A percentile compares a stretch with the other conserved stretches of the same genome.
phyloP scores from a whole-genome alignment of 2,329 filamentous ascomycete species.

The Hymenoscyphus infarciens region DNA sequence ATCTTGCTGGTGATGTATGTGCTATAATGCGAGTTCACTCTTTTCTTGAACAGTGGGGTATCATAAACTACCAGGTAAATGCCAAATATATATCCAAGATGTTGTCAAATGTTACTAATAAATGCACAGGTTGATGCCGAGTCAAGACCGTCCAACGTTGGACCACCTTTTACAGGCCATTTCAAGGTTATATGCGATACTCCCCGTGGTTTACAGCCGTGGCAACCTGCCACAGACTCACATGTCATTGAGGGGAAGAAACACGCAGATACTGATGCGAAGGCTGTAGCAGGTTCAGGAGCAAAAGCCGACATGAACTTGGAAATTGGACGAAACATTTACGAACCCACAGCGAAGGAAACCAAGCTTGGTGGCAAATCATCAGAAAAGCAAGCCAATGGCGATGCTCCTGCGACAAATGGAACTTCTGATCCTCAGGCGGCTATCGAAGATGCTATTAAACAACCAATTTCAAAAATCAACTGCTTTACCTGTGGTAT shows the following conservation, averaged over 20 bases:
- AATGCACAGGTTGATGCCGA: conserved; percentile 81
- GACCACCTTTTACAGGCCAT: conserved; percentile 94
- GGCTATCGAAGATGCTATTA: conserved; percentile 56
- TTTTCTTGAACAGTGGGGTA: conserved; percentile 96
- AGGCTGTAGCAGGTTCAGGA: conserved; percentile 62
- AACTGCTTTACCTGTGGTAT: conserved; percentile 90
- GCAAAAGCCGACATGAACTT: conserved; percentile 79
- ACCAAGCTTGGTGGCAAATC: conserved; percentile 54
- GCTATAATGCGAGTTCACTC: conserved; percentile 98
- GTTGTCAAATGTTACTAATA: conserved; percentile 29
- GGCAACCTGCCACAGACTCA: conserved; percentile 83
- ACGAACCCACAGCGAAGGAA: conserved; percentile 86
- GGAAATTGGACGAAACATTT: conserved; percentile 92
- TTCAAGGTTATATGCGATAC: conserved; percentile 97
- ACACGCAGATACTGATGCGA: conserved; percentile 44
- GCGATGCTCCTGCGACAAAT: conserved; percentile 66
- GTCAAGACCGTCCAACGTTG: conserved; percentile 89
- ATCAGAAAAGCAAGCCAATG: conserved; percentile 68
- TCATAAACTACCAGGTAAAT: conserved; percentile 95
- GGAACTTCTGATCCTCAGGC: conserved; percentile 47
- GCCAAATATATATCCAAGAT: background rate
- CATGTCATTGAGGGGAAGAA: conserved; percentile 59
- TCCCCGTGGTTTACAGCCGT: conserved; percentile 87
- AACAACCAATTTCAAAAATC: conserved; percentile 63
- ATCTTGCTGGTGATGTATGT: conserved; percentile 94